Base-by-base conservation (phyloP, 2,329 filamentous ascomycete genomes). In the Cladorrhinum sp. region DNA sequence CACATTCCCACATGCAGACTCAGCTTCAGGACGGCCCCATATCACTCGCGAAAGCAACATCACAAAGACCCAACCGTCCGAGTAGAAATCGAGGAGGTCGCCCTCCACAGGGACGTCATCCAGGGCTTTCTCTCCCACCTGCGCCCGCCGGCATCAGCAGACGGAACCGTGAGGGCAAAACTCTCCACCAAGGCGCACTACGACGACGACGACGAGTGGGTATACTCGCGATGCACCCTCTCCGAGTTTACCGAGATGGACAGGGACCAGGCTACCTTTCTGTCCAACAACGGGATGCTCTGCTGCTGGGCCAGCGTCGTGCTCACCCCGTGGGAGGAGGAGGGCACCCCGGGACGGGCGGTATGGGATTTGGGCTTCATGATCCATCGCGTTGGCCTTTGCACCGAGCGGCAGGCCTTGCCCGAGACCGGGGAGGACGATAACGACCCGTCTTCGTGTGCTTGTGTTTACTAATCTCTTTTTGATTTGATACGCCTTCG, bases 261-360 rank as follows among this genome's bases (percentile, higher is more conserved):
- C 53, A 64, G 64, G 50, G 63, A 64, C 39, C 59, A 67, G 33
- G 67, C 67, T 23, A 57, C 61, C 48, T 46, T 7, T 14, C 42
- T 66, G 39, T 68, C 67, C 10, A 39, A 39, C 28, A 52, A 61
- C 28, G 65, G 63, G n/a, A 24, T 58, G 21, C 24, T 69, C 26
- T 68, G 66, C 55, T 69, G 67, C 61, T 67, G 65, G 67, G 64
- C 65, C 5, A 69, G 66, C 51, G 61, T 69, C 3, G 57, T 64
- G 18, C 52, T 66, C 50, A 53, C 18, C 18, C 60, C 56, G 16
- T 26, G 55, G 21, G 50, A 59, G 4, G 49, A 24, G 2, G 54
- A 39, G 4, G 51, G 24, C 10, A 16, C 10, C 5, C 16, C 14
- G 26, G 23, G 9, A 28, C 55, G 26, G 20, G 18, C 2, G 49